Conservation (phyloP, 257 asterid species). For the Solanum chilense region DNA sequence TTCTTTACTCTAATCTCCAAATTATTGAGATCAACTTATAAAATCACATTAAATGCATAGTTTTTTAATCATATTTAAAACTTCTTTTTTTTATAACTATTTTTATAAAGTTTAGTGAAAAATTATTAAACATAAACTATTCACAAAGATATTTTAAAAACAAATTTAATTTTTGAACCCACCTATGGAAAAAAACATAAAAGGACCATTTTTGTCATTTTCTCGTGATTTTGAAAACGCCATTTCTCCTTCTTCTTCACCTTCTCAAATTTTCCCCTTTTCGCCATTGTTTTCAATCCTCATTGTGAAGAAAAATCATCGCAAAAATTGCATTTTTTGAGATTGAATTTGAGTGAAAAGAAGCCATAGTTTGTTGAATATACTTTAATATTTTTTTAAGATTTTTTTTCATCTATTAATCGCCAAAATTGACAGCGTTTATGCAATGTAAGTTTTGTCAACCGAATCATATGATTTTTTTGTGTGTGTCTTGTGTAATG, state of each 20-base stretch:
- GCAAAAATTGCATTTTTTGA: not conserved
- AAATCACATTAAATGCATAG: not conserved
- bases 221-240: slow-evolving; percentile 8
- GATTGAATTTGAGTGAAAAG: not conserved
- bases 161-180: not conserved
- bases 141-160: not conserved
- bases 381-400: not conserved
- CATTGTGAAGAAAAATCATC: not conserved
- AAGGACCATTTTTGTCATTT: not conserved
- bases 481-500: not conserved
- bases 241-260: not conserved
- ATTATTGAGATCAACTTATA: not conserved
- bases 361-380: not conserved
- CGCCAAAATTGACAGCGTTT: not conserved
- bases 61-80: too few relatives aligned
- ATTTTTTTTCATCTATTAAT: not conserved
- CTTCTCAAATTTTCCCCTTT: not conserved
- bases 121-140: not conserved
- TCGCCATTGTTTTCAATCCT: not conserved
- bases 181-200: not conserved
- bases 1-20: not conserved
- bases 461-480: not conserved
- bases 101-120: not conserved
- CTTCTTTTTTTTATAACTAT: not conserved
- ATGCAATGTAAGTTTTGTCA: not conserved